Base-by-base conservation (phyloP, 371 early-diverging fungal genomes). In the Nematocida sp. region DNA sequence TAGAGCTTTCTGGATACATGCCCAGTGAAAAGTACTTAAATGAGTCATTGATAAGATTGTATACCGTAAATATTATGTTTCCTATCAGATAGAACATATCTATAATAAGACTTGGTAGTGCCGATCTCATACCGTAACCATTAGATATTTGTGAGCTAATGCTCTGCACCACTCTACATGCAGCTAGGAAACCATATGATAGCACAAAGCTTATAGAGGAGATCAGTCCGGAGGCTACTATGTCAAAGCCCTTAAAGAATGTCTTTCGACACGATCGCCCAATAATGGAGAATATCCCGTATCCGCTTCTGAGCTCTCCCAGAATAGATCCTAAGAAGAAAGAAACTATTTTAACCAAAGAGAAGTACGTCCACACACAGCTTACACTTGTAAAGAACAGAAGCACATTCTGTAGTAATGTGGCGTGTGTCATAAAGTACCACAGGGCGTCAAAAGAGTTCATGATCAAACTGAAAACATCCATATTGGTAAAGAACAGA, bases 241-340 rank as follows among this genome's bases (percentile, higher is more conserved):
- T n/a, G n/a, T n/a, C n/a, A n/a, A n/a, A n/a, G n/a, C n/a, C n/a
- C n/a, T n/a, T n/a, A n/a, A n/a, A n/a, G n/a, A n/a, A n/a, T n/a
- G n/a, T n/a, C n/a, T n/a, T n/a, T n/a, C n/a, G n/a, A n/a, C n/a
- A n/a, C n/a, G n/a, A n/a, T n/a, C n/a, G n/a, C n/a, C n/a, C n/a
- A n/a, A n/a, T n/a, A n/a, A n/a, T n/a, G n/a, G n/a, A n/a, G n/a
- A n/a, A n/a, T n/a, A n/a, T n/a, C 43, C n/a, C 43, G 9, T 11
- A 41, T 9, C 38, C 57, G 25, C 17, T 37, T 5, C n/a, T 5
- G 35, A 55, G 5, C 38, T 55, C 57, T 37, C 35, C 57, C 7
- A 27, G 5, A 15, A 55, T 55, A 9, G 57, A 55, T 55, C 57
- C 57, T 21, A 55, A 9, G 23, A 55, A 55, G 35, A 55, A 27